Evolutionary conservation across 148 eudicot genomes (phyloP).

Genomic region (Rhododendron ferrugineum): DNA sequence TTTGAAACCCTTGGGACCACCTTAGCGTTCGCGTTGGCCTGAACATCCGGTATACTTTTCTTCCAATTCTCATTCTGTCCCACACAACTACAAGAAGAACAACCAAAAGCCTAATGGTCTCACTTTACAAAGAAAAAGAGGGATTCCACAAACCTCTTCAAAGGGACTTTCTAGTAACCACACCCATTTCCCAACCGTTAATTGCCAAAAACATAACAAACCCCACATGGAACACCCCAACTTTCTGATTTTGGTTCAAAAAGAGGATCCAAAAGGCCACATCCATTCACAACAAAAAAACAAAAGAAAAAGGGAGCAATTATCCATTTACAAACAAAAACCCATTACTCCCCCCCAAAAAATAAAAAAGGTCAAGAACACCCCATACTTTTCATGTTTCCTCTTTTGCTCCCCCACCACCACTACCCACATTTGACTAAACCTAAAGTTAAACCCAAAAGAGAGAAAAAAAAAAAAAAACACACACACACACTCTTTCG

Average conservation of each 20-base stretch:
- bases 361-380: neutral
- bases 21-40: too few relatives aligned
- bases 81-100: too few relatives aligned
- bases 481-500: neutral
- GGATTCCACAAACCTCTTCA: neutral
- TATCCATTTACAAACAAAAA: slow-evolving; percentile 20
- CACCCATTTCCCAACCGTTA: neutral
- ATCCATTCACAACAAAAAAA: slow-evolving; percentile 22
- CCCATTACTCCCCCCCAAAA: neutral
- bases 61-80: too few relatives aligned
- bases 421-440: neutral
- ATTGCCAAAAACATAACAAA: neutral
- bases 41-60: too few relatives aligned
- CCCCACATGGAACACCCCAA: slow-evolving; percentile 6
- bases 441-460: neutral
- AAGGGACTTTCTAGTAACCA: neutral
- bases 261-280: slow-evolving; percentile 17
- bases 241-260: slow-evolving; percentile 5
- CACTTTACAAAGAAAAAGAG: neutral
- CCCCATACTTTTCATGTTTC: neutral
- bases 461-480: neutral
- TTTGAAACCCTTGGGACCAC: too few relatives aligned
- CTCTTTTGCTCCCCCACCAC: neutral
- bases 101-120: neutral
- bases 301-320: neutral